Evolutionary conservation across 169 alveolate genomes (phyloP).

Genomic region (Plasmodium gaboni): DNA sequence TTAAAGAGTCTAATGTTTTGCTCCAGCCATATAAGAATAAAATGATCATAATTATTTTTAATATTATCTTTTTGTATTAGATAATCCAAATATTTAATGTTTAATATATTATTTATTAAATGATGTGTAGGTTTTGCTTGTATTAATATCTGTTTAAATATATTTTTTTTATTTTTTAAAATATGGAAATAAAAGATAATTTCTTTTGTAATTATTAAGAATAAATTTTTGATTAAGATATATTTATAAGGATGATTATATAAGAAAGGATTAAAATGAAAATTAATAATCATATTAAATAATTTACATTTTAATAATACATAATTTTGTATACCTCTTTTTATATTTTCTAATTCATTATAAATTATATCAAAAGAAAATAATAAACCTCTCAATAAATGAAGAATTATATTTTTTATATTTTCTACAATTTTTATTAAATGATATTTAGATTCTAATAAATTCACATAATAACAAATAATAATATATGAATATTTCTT

Average conservation of each 20-base stretch:
- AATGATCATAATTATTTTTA: slow-evolving; percentile 33
- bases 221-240: slow-evolving; percentile 53
- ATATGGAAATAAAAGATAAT: slow-evolving; percentile 43
- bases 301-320: slow-evolving; percentile 44
- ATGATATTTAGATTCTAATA: slow-evolving; percentile 35
- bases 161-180: slow-evolving; percentile 41
- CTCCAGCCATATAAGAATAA: slow-evolving; percentile 65
- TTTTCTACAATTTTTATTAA: slow-evolving; percentile 36
- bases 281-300: slow-evolving; percentile 38
- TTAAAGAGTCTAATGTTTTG: slow-evolving; percentile 43
- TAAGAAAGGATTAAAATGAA: slow-evolving; percentile 15
- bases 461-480: slow-evolving; percentile 52
- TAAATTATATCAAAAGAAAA: slow-evolving; percentile 4
- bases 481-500: slow-evolving; percentile 44
- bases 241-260: slow-evolving; percentile 55
- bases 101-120: slow-evolving; percentile 43
- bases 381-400: slow-evolving; percentile 40
- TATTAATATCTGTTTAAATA: slow-evolving; percentile 49
- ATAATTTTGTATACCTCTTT: slow-evolving; percentile 47
- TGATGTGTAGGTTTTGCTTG: slow-evolving; percentile 43
- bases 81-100: slow-evolving; percentile 22
- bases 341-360: slow-evolving; percentile 13
- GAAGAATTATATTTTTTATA: slow-evolving; percentile 44
- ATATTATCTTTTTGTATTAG: slow-evolving; percentile 24
- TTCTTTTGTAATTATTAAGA: slow-evolving; percentile 60